phyloP scores from a whole-genome alignment of 1,139 yeast species.

The Spencermartinsiella ligniputridi region DNA sequence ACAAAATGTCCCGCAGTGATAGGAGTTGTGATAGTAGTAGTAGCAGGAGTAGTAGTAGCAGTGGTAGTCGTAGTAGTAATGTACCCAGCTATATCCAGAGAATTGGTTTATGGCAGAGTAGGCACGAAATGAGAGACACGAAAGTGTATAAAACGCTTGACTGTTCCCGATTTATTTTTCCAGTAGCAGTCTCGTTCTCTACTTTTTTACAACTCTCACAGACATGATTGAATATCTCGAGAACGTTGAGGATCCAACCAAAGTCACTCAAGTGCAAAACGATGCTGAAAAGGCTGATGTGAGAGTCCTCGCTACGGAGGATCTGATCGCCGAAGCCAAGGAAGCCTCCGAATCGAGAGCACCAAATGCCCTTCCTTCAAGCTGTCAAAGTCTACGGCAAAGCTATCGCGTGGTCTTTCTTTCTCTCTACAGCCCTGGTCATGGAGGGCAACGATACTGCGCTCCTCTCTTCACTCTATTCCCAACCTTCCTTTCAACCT shows the following conservation, averaged over 20 bases:
- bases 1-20: too few species aligned
- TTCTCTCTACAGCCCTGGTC: constrained; percentile 38
- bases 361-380: constrained; percentile 7
- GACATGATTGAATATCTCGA: constrained; percentile 8
- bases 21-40: too few species aligned
- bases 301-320: background rate
- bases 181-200: too few species aligned
- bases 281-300: constrained; percentile 2
- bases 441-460: constrained; percentile 46
- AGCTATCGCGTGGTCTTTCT: constrained; percentile 42
- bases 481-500: constrained; percentile 29
- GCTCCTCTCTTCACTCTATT: constrained; percentile 33
- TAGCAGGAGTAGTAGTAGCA: too few species aligned
- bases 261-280: constrained; percentile 1
- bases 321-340: constrained; percentile 5
- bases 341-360: constrained; percentile 11
- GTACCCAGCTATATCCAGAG: too few species aligned
- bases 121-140: too few species aligned
- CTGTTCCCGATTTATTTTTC: too few species aligned
- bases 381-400: constrained; percentile 33
- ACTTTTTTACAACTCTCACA: too few species aligned
- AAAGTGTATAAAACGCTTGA: too few species aligned
- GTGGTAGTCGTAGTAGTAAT: too few species aligned
- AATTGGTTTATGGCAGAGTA: too few species aligned
- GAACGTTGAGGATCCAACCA: constrained; percentile 7